Conservation (phyloP, 2,329 filamentous ascomycete genomes). For the Fusarium sp. region DNA sequence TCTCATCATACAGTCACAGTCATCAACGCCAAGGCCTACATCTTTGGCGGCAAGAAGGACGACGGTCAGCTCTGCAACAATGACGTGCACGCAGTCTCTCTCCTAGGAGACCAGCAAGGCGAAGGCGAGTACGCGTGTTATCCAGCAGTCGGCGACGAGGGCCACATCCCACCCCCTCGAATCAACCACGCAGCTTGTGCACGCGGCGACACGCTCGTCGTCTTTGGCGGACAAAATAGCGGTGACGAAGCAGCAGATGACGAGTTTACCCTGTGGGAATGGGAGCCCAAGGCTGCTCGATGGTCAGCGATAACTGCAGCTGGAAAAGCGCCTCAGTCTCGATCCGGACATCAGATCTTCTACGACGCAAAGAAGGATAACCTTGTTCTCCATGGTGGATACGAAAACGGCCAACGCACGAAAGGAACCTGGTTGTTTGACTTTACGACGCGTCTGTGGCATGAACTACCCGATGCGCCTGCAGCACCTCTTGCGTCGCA, state of each 20-base stretch:
- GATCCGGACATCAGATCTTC: conserved; percentile 36
- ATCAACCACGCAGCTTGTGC: conserved; percentile 34
- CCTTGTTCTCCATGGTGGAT: conserved; percentile 35
- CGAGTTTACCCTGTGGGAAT: conserved; percentile 35
- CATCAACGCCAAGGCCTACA: conserved; percentile 35
- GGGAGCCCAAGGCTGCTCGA: conserved; percentile 23
- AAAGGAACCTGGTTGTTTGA: conserved; percentile 41
- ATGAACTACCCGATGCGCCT: conserved; percentile 22
- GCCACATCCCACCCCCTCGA: conserved; percentile 11
- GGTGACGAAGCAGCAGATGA: conserved; percentile 21
- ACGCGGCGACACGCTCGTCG: conserved; percentile 27
- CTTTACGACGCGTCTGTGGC: conserved; percentile 33
- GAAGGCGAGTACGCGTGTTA: conserved; percentile 42
- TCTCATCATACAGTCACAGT: conserved; percentile 39
- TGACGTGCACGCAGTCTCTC: conserved; percentile 32
- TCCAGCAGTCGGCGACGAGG: conserved; percentile 31
- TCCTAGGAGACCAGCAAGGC: not conserved
- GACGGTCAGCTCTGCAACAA: conserved; percentile 33
- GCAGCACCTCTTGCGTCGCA: conserved; percentile 20
- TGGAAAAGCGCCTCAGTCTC: conserved; percentile 23
- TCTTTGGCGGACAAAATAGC: conserved; percentile 31
- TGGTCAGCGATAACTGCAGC: conserved; percentile 27
- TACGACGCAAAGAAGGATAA: conserved; percentile 27
- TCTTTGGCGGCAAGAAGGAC: conserved; percentile 39
- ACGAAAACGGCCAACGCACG: conserved; percentile 3